These are phyloP conservation scores for Fusarium goolgardi DNA, from an alignment of 2,329 filamentous ascomycete species.

Conservation along the genomic window DNA sequence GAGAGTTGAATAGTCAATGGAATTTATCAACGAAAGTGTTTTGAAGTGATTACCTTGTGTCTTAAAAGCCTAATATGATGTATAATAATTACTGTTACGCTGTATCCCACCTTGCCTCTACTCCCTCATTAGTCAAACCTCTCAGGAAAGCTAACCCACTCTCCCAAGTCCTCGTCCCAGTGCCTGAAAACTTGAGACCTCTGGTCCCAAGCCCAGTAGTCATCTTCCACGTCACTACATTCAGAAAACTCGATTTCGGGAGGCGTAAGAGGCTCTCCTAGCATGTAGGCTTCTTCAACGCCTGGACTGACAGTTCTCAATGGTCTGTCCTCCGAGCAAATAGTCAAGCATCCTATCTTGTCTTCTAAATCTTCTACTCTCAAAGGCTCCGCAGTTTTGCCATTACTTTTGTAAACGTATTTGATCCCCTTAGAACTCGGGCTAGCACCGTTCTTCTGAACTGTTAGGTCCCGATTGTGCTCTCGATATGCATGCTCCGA, in stretches of 20 bases:
- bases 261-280: slow-evolving; percentile 32
- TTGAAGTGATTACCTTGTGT: neutral
- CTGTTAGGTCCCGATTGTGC: neutral
- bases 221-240: slow-evolving; percentile 35
- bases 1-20: slow-evolving; percentile 4
- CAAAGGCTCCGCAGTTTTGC: neutral
- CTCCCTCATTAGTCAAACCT: slow-evolving; percentile 38
- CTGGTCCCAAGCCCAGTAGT: slow-evolving; percentile 44
- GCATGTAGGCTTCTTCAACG: slow-evolving; percentile 34
- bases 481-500: neutral
- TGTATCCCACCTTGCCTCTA: neutral
- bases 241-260: slow-evolving; percentile 39
- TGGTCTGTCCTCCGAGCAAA: neutral
- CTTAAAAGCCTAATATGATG: neutral
- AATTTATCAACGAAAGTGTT: slow-evolving; percentile 8
- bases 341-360: slow-evolving; percentile 11
- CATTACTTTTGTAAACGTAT: slow-evolving; percentile 20
- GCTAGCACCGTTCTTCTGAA: neutral
- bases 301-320: neutral
- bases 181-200: slow-evolving; percentile 34
- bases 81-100: neutral
- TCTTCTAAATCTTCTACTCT: slow-evolving; percentile 14
- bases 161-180: slow-evolving; percentile 40
- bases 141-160: slow-evolving; percentile 44
- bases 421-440: slow-evolving; percentile 2